Base-by-base conservation (phyloP, 2,329 filamentous ascomycete genomes). In the Pseudocercospora ulei region DNA sequence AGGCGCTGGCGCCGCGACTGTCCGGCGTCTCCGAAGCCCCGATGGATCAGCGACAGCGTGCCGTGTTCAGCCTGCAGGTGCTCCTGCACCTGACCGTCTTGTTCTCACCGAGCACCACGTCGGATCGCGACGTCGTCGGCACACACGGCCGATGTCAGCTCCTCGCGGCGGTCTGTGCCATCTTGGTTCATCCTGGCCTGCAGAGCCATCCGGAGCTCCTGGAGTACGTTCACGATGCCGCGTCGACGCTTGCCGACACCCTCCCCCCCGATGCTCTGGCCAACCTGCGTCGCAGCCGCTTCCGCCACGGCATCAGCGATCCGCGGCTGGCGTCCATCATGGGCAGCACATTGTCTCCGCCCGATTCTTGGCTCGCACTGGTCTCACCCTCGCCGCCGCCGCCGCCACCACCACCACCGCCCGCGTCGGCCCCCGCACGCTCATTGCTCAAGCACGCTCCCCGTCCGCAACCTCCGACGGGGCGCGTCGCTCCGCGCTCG, bases 151-250 rank as follows among this genome's bases (percentile, higher is more conserved):
- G 49, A 9, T 41, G 37, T 18, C 42, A 44, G 12, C 40, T 61
- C 2, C 44, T 61, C 11, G 35, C 39, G n/a, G 50, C 57, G 3
- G 55, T 69, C 7, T 61, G 59, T 35, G 43, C 54, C 2, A 47
- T 69, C 5, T 51, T 67, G 14, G 50, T 54, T 8, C 57, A 65
- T 30, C 56, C 63, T 0, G 49, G 48, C 7, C 50, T 68, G n/a
- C 58, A 60, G 35, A 39, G 44, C 5, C 58, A 57, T 20, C 59
- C 57, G 7, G 42, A 47, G 2, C 58, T 60, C 3, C 51, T 59
- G 1, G 63, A 68, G 40, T 59, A 63, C 42, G 48, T 68, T 12
- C 63, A 65, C 47, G 67, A 70, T 43, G 58, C 67, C 4, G 58
- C 64, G 9, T 56, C 62, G 1, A 46, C 59, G 13, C 51, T 69